Conservation (phyloP, 2,329 filamentous ascomycete species). For the Apiospora sp. region DNA sequence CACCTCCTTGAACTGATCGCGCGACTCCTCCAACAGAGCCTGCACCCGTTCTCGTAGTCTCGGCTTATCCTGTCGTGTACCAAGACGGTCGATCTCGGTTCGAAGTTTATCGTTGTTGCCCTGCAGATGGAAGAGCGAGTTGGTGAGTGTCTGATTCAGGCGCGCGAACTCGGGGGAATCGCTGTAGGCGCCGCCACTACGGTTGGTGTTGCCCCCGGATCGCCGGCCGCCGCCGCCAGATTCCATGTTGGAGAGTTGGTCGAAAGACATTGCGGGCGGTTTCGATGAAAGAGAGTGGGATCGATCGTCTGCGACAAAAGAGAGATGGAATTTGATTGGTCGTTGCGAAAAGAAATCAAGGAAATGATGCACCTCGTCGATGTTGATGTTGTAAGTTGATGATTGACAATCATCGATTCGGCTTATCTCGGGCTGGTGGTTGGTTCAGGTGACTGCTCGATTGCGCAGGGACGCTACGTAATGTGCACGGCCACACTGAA, state of each 20-base stretch:
- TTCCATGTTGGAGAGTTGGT: slow-evolving; percentile 85
- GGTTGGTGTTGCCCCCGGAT: slow-evolving; percentile 28
- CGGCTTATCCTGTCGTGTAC: slow-evolving; percentile 90
- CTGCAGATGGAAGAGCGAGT: slow-evolving; percentile 88
- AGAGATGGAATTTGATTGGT: slow-evolving; percentile 5
- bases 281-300: background rate
- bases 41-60: slow-evolving; percentile 90
- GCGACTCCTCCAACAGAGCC: slow-evolving; percentile 85
- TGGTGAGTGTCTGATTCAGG: slow-evolving; percentile 83
- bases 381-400: slow-evolving; percentile 5
- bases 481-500: slow-evolving; percentile 10
- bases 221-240: slow-evolving; percentile 70
- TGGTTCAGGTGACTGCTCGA: background rate
- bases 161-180: slow-evolving; percentile 93
- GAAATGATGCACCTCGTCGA: background rate
- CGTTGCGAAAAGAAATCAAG: background rate
- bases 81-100: slow-evolving; percentile 84
- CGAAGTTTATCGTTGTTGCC: slow-evolving; percentile 86
- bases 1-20: slow-evolving; percentile 86
- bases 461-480: slow-evolving; percentile 4
- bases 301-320: background rate
- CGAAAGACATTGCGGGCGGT: slow-evolving; percentile 78
- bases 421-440: slow-evolving; percentile 11
- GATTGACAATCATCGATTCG: background rate
- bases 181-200: slow-evolving; percentile 70